These are phyloP conservation scores for Pholiota conissans DNA, from an alignment of 768 basidiomycete genomes.

Conservation along the genomic window DNA sequence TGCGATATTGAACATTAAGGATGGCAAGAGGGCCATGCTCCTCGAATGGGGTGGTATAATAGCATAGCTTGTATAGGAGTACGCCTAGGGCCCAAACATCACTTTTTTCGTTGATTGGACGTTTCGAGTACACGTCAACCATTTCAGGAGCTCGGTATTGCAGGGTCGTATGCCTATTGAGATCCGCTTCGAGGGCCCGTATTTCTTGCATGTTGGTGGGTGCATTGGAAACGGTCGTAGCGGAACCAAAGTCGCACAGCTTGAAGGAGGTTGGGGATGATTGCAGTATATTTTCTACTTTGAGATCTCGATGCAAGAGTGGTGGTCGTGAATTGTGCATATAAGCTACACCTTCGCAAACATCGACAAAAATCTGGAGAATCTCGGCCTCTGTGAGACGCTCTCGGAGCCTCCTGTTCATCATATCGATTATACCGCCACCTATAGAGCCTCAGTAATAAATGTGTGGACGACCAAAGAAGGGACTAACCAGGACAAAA, in stretches of 20 bases:
- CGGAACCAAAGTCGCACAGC: constrained; percentile 97
- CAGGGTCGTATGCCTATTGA: constrained; percentile 93
- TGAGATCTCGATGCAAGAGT: constrained; percentile 94
- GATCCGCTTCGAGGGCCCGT: constrained; percentile 82
- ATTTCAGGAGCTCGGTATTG: constrained; percentile 99
- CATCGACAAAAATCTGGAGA: constrained; percentile 95
- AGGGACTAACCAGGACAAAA: constrained; percentile 79
- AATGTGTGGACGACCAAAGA: background rate
- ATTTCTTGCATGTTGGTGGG: constrained; percentile 84
- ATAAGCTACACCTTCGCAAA: constrained; percentile 93
- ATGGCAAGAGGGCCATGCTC: constrained; percentile 97
- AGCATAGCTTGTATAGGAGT: constrained; percentile 96
- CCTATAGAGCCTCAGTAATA: constrained; percentile 44
- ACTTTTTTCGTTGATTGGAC: constrained; percentile 89
- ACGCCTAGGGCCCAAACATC: constrained; percentile 99
- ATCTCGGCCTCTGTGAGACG: constrained; percentile 95
- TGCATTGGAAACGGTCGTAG: constrained; percentile 72
- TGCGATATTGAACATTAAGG: constrained; percentile 92
- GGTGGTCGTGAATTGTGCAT: constrained; percentile 95
- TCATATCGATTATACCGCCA: constrained; percentile 99
- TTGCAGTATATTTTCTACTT: constrained; percentile 98
- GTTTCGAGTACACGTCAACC: constrained; percentile 85
- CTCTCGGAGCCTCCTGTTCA: constrained; percentile 95
- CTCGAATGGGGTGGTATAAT: constrained; percentile 99
- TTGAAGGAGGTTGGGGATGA: constrained; percentile 85